Base-by-base conservation (phyloP, 345 rosid genomes). In the Hibiscus mutabilis region DNA sequence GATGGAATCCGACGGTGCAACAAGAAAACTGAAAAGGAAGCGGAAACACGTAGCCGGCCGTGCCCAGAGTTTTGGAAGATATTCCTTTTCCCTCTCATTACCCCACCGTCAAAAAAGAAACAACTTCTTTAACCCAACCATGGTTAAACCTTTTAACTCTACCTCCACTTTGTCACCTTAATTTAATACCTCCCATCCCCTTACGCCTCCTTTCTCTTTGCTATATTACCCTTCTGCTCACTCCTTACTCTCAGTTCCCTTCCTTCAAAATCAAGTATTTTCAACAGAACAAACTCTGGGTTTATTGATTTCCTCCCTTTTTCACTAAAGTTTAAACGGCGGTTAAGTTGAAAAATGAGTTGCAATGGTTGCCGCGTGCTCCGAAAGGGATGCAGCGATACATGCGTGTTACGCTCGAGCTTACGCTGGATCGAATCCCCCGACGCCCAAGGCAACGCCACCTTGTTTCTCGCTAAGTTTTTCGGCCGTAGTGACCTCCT, bases 41-140 rank as follows among this genome's bases (percentile, higher is more conserved):
- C 91, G 94, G 86, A 84, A 79, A 89, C 86, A 63, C 73, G 94
- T 81, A 85, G 84, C 82, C 86, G 94, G 82, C 80, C 84, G 85
- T 82, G 84, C 94, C 86, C 84, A 83, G 87, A 84, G 88, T 35
- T 83, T 56, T 57, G 94, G 94, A 87, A 83, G 84, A 80, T 83
- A 83, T 80, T 77, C 70, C 21, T n/a, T 21, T 56, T 12, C 60
- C 47, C 29, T 27, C 29, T 27, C 29, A 27, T 0, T n/a, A n/a
- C n/a, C n/a, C 72, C 11, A 55, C 59, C 14, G 25, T 55, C 27
- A 55, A 10, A 25, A 60, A 33, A 19, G 4, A 56, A 53, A 10
- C 21, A 22, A 9, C 11, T 6, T 64, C 66, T 72, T 62, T 68
- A 74, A 76, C 84, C 73, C 25, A 80, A 86, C 87, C 84, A 70